phyloP scores from a whole-genome alignment of 139 green algal genomes.

The Chlamydomonas sp. region DNA sequence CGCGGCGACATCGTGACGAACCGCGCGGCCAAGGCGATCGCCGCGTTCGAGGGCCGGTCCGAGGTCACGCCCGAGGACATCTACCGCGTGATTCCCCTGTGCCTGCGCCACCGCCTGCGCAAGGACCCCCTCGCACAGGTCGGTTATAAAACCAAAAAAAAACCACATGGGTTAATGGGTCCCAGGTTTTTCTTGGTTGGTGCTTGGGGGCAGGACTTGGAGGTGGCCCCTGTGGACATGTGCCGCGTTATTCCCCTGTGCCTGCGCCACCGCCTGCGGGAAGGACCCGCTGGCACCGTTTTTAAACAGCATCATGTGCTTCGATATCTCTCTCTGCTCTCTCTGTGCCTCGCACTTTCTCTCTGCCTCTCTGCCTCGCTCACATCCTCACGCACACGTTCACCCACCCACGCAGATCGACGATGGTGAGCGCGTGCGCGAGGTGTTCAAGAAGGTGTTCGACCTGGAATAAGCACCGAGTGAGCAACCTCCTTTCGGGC shows the following conservation, averaged over 20 bases:
- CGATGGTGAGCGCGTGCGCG: slow-evolving; percentile 39
- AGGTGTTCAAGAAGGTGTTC: slow-evolving; percentile 54
- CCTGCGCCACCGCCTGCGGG: slow-evolving; percentile 77
- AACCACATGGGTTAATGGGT: not conserved
- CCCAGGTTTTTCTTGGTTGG: not conserved
- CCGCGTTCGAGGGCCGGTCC: slow-evolving; percentile 63
- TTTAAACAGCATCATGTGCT: not conserved
- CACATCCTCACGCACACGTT: not conserved
- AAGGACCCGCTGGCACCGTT: slow-evolving; percentile 91
- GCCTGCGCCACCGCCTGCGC: slow-evolving; percentile 79
- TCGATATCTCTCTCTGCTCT: not conserved
- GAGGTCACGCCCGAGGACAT: slow-evolving; percentile 64
- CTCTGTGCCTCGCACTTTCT: not conserved
- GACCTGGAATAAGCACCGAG: slow-evolving; percentile 47
- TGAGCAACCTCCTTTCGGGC: too few relatives aligned
- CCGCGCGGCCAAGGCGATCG: slow-evolving; percentile 71
- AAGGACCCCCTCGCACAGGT: slow-evolving; percentile 91
- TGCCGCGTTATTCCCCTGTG: slow-evolving; percentile 77
- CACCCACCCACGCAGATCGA: slow-evolving; percentile 15
- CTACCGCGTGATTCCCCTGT: slow-evolving; percentile 75
- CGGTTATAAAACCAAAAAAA: slow-evolving; percentile 49
- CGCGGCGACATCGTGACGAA: slow-evolving; percentile 92
- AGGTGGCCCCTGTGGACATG: slow-evolving; percentile 63
- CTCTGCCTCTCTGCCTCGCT: not conserved
- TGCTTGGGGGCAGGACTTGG: too few relatives aligned